These are phyloP conservation scores for Nicotiana tabacum DNA, from an alignment of 257 asterid species.

Conservation along the genomic window DNA sequence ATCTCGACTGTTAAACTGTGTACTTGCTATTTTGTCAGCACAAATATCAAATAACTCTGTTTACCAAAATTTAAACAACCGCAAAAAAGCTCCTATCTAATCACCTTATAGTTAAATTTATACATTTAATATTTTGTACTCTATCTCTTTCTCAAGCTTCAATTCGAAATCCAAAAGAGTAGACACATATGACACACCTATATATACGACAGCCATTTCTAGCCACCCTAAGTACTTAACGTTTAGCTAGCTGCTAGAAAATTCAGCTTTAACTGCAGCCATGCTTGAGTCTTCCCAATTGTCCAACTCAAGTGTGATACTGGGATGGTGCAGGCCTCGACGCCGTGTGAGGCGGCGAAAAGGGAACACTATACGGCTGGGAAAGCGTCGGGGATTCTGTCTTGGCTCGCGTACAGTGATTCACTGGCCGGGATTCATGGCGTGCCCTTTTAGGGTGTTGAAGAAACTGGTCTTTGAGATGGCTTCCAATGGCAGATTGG, in stretches of 20 bases:
- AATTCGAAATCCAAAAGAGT: too few relatives aligned
- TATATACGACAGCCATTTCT: background rate
- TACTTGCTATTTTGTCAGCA: too few relatives aligned
- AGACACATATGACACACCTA: background rate
- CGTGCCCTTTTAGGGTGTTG: conserved; percentile 23
- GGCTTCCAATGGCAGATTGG: conserved; percentile 27
- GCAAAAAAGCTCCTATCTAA: too few relatives aligned
- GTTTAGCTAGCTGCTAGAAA: too few relatives aligned
- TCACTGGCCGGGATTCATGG: conserved; percentile 24
- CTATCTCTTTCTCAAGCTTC: too few relatives aligned
- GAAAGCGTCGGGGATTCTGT: conserved; percentile 43
- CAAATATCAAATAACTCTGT: too few relatives aligned
- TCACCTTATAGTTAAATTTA: too few relatives aligned
- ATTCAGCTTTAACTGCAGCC: background rate
- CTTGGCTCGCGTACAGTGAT: conserved; percentile 34
- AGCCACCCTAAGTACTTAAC: background rate
- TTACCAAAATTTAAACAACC: too few relatives aligned
- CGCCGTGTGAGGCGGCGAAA: conserved; percentile 30
- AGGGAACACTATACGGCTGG: conserved; percentile 34
- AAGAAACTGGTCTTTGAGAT: conserved; percentile 30
- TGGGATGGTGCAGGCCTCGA: conserved; percentile 25
- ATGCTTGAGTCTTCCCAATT: conserved; percentile 28
- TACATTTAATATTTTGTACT: too few relatives aligned
- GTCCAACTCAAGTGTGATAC: conserved; percentile 31
- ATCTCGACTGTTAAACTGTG: too few relatives aligned